These are phyloP conservation scores for Schizochytrium sp. DNA, from an alignment of 108 stramenopile genomes.

Conservation along the genomic window DNA sequence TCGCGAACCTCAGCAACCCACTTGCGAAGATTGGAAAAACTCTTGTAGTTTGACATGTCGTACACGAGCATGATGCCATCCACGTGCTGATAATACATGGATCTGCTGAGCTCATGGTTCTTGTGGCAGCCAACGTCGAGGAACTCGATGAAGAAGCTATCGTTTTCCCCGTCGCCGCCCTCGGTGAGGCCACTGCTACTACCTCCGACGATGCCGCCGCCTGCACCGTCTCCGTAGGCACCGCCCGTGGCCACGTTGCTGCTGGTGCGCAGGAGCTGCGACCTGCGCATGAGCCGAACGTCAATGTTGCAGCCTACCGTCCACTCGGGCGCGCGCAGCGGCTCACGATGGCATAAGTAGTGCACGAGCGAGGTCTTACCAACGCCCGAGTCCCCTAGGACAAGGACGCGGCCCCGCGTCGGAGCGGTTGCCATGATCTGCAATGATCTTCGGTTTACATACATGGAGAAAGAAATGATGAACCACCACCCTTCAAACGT, in stretches of 20 bases:
- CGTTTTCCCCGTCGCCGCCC: neutral
- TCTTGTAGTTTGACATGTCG: slow-evolving; percentile 9
- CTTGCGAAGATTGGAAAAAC: neutral
- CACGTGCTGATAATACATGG: neutral
- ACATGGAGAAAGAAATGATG: too few relatives aligned
- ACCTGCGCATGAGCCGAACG: neutral
- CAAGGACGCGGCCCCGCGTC: neutral
- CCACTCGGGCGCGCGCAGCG: neutral
- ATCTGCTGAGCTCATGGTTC: neutral
- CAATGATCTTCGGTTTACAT: too few relatives aligned
- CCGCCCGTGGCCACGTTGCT: neutral
- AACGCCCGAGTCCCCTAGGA: neutral
- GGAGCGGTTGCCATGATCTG: neutral
- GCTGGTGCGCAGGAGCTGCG: neutral
- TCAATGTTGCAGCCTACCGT: slow-evolving; percentile 4
- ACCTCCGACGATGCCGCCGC: neutral
- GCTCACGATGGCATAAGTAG: neutral
- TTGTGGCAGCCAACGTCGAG: slow-evolving; percentile 16
- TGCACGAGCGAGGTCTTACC: slow-evolving; percentile 11
- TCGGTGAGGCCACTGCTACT: neutral
- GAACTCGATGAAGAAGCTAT: neutral
- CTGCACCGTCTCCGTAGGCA: neutral
- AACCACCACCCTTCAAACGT: too few relatives aligned
- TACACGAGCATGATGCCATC: slow-evolving; percentile 3
- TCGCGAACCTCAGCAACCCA: neutral